Base-by-base conservation (phyloP, 306 rosid species). In the Heteromeles arbutifolia region DNA sequence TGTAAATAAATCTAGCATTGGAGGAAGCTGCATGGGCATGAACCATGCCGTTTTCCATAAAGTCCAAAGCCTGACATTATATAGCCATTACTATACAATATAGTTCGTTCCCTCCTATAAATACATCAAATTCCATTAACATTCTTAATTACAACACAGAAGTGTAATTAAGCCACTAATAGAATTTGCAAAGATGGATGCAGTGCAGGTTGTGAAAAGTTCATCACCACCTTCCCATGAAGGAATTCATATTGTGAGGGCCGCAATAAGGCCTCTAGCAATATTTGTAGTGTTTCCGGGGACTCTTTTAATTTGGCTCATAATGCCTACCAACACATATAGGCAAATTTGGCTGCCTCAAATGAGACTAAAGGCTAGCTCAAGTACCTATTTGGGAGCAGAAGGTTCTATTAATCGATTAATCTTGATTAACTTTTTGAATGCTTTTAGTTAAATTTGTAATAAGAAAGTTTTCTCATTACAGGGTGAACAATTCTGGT, bases 311-410 rank as follows among this genome's bases (percentile, higher is more conserved):
- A 31, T 87, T 28, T 89, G 97, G 97, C 73, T 87, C 25, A 70
- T 91, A 83, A 67, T 75, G 63, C 93, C 97, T 52, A 91, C 94
- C 21, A 77, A 84, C 73, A 79, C 84, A 11, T 91, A 74, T 13
- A 26, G 43, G 41, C 70, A 44, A 37, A 72, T 6, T 9, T 91
- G 90, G 93, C 12, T 18, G 65, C 80, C 79, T 19, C 61, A 45
- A 2, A 72, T 89, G 70, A 37, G 4, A 77, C 62, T 73, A 56
- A 72, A 84, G 65, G 76, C 75, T 21, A 73, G 10, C 56, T 2
- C 52, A 5, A 74, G 89, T 15, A 41, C 81, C 3, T 88, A 90
- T 78, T 85, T 90, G 53, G 96, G 88, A 11, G 2, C 56, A n/a
- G 88, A 88, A 88, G 97, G 95, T 91, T 74, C 32, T 4, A 19